Evolutionary conservation across 768 basidiomycete genomes (phyloP).

Genomic region (Daedalea quercina): DNA sequence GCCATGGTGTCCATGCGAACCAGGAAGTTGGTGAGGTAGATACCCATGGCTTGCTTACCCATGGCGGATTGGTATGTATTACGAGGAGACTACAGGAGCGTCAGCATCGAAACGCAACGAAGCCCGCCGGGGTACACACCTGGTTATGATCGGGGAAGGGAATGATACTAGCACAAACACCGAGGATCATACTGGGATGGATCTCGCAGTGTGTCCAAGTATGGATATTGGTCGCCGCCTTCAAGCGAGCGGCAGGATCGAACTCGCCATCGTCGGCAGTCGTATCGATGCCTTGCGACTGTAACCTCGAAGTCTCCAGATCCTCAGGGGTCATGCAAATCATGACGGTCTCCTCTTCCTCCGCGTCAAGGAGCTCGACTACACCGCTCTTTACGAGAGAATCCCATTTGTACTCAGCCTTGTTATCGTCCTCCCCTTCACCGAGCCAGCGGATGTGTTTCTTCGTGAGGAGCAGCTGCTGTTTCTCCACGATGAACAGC

Average conservation of each 20-base stretch:
- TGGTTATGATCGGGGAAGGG: slow-evolving; percentile 99
- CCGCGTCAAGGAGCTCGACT: slow-evolving; percentile 92
- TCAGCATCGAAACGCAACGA: slow-evolving; percentile 3
- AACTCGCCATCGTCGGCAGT: slow-evolving; percentile 61
- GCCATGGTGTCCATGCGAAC: slow-evolving; percentile 99
- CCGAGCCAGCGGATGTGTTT: slow-evolving; percentile 74
- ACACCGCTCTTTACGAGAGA: slow-evolving; percentile 81
- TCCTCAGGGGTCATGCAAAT: slow-evolving; percentile 99
- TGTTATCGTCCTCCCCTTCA: slow-evolving; percentile 49
- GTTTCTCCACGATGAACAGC: slow-evolving; percentile 92
- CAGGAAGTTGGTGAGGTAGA: slow-evolving; percentile 96
- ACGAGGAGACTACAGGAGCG: slow-evolving; percentile 76
- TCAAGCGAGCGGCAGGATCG: slow-evolving; percentile 85
- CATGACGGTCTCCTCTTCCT: slow-evolving; percentile 99
- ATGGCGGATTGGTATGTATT: slow-evolving; percentile 99
- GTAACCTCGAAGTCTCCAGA: slow-evolving; percentile 74
- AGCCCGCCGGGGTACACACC: slow-evolving; percentile 38
- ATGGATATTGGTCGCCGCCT: slow-evolving; percentile 77
- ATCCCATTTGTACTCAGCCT: slow-evolving; percentile 79
- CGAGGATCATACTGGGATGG: slow-evolving; percentile 98
- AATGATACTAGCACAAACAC: slow-evolving; percentile 97
- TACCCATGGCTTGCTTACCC: slow-evolving; percentile 99
- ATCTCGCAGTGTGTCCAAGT: slow-evolving; percentile 99
- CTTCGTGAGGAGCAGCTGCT: slow-evolving; percentile 77
- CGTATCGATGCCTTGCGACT: slow-evolving; percentile 52